A percentile compares a stretch with the other conserved stretches of the same genome.
These are phyloP conservation scores for Schoenoplectus tabernaemontani DNA, from an alignment of 202 grass and related monocot species.

Conservation along the genomic window DNA sequence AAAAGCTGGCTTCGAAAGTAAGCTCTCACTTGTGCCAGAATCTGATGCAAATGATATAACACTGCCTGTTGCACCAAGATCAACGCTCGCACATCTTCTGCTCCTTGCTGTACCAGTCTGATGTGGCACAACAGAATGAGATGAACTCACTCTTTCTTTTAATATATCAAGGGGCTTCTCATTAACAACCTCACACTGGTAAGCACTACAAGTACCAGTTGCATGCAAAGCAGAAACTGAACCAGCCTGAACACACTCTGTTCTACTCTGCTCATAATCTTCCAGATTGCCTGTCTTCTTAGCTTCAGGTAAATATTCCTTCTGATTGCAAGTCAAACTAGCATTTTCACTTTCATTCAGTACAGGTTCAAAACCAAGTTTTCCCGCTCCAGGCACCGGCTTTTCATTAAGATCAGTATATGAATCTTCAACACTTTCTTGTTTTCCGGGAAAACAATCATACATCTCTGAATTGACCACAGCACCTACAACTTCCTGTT, in stretches of 20 bases:
- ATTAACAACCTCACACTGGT: background rate
- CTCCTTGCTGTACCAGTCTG: constrained; percentile 17
- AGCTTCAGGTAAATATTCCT: background rate
- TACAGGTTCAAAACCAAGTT: background rate
- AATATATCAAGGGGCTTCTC: background rate
- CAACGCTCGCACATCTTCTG: constrained; percentile 14
- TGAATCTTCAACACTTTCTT: constrained; percentile 7
- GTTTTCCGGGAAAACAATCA: constrained; percentile 18
- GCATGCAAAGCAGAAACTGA: background rate
- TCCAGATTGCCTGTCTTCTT: constrained; percentile 19
- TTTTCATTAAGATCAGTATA: constrained; percentile 29
- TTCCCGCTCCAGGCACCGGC: background rate
- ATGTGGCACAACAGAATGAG: background rate
- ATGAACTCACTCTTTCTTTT: constrained; percentile 23
- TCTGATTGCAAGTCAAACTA: background rate
- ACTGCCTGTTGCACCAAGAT: constrained; percentile 21
- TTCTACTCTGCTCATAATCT: constrained; percentile 5
- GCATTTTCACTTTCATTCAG: constrained; percentile 10
- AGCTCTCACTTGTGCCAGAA: constrained; percentile 10
- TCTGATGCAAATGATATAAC: constrained; percentile 24
- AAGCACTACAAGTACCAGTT: background rate
- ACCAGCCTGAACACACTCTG: background rate
- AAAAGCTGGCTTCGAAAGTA: background rate
- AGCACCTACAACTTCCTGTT: constrained; percentile 16
- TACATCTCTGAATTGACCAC: constrained; percentile 12